phyloP scores from a whole-genome alignment of 257 asterid species.

The Solanum tarijense region DNA sequence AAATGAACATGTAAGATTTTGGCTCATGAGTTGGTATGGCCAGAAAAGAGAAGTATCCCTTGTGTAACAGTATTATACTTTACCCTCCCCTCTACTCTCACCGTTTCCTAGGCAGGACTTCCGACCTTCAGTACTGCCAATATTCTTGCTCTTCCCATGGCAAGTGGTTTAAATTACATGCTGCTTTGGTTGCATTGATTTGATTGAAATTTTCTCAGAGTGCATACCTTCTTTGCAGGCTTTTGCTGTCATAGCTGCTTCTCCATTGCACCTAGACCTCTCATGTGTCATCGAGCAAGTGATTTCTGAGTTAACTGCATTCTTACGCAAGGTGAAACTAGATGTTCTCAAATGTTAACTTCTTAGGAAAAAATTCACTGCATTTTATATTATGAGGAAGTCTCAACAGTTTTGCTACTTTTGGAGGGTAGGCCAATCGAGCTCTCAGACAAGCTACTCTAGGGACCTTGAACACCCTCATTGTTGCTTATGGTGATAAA shows the following conservation, averaged over 20 bases:
- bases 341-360: background rate
- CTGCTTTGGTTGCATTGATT: background rate
- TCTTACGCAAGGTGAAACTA: constrained; percentile 66
- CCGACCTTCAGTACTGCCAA: background rate
- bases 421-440: constrained; percentile 75
- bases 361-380: background rate
- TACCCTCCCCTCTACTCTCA: background rate
- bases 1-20: background rate
- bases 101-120: background rate
- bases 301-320: constrained; percentile 87
- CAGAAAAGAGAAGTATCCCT: background rate
- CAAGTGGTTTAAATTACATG: background rate
- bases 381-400: background rate
- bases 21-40: background rate
- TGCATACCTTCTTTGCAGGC: constrained; percentile 48
- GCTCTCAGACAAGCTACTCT: constrained; percentile 92
- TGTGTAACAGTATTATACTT: background rate
- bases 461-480: constrained; percentile 84
- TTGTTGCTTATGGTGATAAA: constrained; percentile 88
- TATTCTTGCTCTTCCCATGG: background rate
- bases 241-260: constrained; percentile 89
- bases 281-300: constrained; percentile 86
- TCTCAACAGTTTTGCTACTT: background rate
- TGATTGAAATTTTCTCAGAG: background rate
- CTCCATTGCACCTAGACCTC: constrained; percentile 85